phyloP scores from a whole-genome alignment of 1,139 yeast species.

The Candida mesenterica region DNA sequence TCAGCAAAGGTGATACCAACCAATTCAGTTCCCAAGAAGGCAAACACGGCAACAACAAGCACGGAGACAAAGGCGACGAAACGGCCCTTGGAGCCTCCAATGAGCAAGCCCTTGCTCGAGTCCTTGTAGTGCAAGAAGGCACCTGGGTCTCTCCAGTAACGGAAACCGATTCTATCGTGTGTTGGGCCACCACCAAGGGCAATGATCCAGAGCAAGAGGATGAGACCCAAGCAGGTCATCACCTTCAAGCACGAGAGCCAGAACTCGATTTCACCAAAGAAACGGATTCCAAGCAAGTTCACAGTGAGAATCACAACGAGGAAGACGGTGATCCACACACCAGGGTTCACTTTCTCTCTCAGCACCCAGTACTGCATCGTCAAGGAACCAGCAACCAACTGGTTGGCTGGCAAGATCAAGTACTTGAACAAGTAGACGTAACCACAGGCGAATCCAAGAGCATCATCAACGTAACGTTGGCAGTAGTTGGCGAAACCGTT shows the following conservation, averaged over 20 bases:
- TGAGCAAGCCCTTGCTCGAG: conserved; percentile 22
- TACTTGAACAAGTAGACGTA: conserved; percentile 63
- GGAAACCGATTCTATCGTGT: conserved; percentile 61
- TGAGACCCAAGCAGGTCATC: conserved; percentile 54
- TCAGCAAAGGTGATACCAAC: conserved; percentile 71
- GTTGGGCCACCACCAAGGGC: conserved; percentile 62
- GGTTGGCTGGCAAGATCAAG: conserved; percentile 66
- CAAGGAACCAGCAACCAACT: conserved; percentile 56
- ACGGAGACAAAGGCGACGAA: conserved; percentile 68
- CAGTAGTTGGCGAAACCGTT: conserved; percentile 75
- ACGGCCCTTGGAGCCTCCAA: conserved; percentile 45
- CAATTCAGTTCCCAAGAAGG: conserved; percentile 76
- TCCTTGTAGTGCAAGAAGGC: conserved; percentile 53
- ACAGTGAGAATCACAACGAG: conserved; percentile 41
- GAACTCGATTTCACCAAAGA: conserved; percentile 69
- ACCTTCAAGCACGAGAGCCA: conserved; percentile 63
- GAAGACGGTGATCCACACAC: conserved; percentile 59
- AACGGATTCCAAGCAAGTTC: conserved; percentile 34
- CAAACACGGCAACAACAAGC: conserved; percentile 72
- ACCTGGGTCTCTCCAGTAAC: conserved; percentile 65
- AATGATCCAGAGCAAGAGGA: conserved; percentile 45
- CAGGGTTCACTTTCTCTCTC: conserved; percentile 48
- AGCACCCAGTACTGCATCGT: conserved; percentile 62
- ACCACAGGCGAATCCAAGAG: conserved; percentile 76
- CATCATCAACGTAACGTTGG: conserved; percentile 64